Conservation (phyloP, 441 rosid genomes). For the Eutrema salsugineum region DNA sequence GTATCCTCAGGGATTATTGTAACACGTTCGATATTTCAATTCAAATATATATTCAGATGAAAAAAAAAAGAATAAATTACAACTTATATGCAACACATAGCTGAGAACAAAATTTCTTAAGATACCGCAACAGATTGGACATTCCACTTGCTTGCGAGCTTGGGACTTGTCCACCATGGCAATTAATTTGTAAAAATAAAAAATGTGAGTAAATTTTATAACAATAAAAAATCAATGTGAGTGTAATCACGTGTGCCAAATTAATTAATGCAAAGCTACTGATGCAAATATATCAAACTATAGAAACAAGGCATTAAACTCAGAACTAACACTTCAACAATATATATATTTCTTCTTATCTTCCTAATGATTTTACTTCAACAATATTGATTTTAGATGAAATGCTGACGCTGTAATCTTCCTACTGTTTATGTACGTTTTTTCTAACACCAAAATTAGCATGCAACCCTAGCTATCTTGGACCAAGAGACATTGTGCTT, state of each 20-base stretch:
- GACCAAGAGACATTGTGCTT: too few relatives aligned
- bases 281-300: neutral
- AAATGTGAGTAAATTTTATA: neutral
- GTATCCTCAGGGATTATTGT: too few relatives aligned
- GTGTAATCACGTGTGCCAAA: neutral
- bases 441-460: too few relatives aligned
- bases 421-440: too few relatives aligned
- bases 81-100: neutral
- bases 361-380: too few relatives aligned
- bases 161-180: constrained; percentile 46
- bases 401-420: too few relatives aligned
- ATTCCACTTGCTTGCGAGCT: constrained; percentile 72
- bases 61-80: too few relatives aligned
- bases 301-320: neutral
- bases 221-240: neutral
- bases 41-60: too few relatives aligned
- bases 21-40: too few relatives aligned
- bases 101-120: neutral
- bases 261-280: neutral
- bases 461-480: too few relatives aligned
- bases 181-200: constrained; percentile 41
- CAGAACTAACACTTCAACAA: neutral
- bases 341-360: too few relatives aligned
- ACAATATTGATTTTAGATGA: too few relatives aligned
- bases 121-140: constrained; percentile 81